These are phyloP conservation scores for Pestalotiopsis sp. DNA, from an alignment of 2,329 filamentous ascomycete species.

Conservation along the genomic window DNA sequence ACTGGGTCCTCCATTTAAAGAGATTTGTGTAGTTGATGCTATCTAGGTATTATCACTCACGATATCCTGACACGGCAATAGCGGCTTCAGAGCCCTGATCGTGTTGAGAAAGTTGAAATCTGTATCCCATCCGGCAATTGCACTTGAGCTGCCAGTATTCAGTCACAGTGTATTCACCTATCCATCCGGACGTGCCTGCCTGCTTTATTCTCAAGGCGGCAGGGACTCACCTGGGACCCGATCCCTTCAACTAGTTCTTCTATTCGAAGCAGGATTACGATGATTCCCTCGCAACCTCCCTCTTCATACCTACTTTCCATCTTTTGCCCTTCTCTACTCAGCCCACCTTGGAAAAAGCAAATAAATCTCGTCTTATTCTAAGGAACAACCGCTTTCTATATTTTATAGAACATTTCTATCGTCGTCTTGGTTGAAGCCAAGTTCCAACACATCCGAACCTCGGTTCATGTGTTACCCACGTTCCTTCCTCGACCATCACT, in stretches of 20 bases:
- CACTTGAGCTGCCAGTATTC: background rate
- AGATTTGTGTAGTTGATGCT: too few species aligned
- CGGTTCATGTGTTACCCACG: background rate
- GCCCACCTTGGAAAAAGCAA: background rate
- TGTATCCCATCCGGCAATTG: background rate
- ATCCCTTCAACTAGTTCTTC: background rate
- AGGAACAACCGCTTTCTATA: background rate
- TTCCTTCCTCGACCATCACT: background rate
- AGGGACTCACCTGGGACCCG: background rate
- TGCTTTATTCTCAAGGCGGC: background rate
- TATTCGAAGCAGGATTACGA: background rate
- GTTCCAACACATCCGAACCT: background rate
- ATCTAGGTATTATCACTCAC: too few species aligned
- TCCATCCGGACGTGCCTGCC: background rate
- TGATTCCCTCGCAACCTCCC: background rate
- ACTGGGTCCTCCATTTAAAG: too few species aligned
- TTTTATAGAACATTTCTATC: background rate
- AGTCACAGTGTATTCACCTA: too few species aligned
- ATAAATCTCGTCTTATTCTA: background rate
- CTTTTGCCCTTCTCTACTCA: background rate
- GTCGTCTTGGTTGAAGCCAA: background rate
- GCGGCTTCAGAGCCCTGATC: too few species aligned
- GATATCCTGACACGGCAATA: too few species aligned
- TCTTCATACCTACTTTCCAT: background rate
- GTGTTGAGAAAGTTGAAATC: too few species aligned